Evolutionary conservation across 768 basidiomycete species (phyloP).

Genomic region (Suillus tomentosus): DNA sequence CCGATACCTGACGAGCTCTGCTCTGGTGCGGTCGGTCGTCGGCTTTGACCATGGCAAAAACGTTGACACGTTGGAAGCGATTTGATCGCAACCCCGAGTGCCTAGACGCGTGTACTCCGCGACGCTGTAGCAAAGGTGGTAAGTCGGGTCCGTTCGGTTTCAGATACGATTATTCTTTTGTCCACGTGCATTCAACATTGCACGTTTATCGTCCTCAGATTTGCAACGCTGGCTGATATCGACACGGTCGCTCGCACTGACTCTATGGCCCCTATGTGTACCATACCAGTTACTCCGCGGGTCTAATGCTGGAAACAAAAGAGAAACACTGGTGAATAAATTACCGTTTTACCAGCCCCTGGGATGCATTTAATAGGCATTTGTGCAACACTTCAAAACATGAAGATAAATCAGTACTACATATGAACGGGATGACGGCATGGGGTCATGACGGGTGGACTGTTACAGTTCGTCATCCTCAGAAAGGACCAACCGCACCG

Average conservation of each 20-base stretch:
- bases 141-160: constrained; percentile 5
- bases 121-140: not conserved
- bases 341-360: not conserved
- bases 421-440: constrained; percentile 14
- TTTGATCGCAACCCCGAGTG: not conserved
- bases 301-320: not conserved
- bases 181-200: not conserved
- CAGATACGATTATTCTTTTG: not conserved
- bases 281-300: not conserved
- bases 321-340: not conserved
- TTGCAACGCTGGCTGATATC: constrained; percentile 3
- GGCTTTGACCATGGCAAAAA: not conserved
- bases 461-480: constrained; percentile 40
- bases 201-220: not conserved
- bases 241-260: not conserved
- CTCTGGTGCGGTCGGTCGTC: not conserved
- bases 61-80: constrained; percentile 8
- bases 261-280: not conserved
- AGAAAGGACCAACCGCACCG: constrained; percentile 37
- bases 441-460: constrained; percentile 1
- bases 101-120: not conserved
- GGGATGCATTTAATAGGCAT: not conserved
- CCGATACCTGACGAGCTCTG: not conserved
- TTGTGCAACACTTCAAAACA: not conserved
- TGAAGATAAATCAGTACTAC: constrained; percentile 14